A percentile compares a stretch with the other conserved stretches of the same genome.
These are phyloP conservation scores for Meyerozyma carpophila DNA, from an alignment of 1,139 yeast genomes.

Conservation along the genomic window DNA sequence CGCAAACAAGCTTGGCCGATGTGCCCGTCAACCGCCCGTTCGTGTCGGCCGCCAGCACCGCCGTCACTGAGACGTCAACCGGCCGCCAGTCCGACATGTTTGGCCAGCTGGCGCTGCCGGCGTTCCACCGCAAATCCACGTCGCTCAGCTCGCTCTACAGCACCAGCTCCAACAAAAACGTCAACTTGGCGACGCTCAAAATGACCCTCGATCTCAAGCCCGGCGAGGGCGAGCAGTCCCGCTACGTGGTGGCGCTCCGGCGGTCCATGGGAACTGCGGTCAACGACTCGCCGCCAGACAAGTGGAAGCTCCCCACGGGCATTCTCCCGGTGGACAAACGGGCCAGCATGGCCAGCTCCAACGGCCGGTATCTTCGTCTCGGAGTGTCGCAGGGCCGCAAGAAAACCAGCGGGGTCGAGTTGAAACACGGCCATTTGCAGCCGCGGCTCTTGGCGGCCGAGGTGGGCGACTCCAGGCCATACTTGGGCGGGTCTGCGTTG, in stretches of 20 bases:
- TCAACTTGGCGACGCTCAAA: conserved; percentile 35
- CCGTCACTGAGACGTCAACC: not conserved
- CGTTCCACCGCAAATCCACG: conserved; percentile 21
- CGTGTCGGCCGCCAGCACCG: not conserved
- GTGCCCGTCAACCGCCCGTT: not conserved
- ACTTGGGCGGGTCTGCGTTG: not conserved
- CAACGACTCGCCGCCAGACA: conserved; percentile 49
- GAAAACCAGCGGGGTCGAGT: conserved; percentile 50
- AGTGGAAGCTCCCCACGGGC: conserved; percentile 65
- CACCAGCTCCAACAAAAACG: conserved; percentile 29
- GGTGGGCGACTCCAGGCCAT: conserved; percentile 48
- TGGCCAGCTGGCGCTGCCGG: conserved; percentile 10
- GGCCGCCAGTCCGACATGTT: conserved; percentile 6
- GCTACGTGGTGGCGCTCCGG: conserved; percentile 51
- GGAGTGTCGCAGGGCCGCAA: conserved; percentile 21
- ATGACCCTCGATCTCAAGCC: conserved; percentile 33
- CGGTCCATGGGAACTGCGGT: conserved; percentile 50
- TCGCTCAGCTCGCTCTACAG: conserved; percentile 37
- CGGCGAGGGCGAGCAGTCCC: conserved; percentile 50
- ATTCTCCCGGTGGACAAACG: conserved; percentile 41
- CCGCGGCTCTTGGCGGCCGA: conserved; percentile 77
- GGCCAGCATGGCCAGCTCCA: conserved; percentile 22
- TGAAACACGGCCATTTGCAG: conserved; percentile 69
- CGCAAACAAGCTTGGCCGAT: not conserved
- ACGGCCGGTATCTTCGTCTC: conserved; percentile 28